Conservation (phyloP, 768 basidiomycete genomes). For the Pholiota molesta region DNA sequence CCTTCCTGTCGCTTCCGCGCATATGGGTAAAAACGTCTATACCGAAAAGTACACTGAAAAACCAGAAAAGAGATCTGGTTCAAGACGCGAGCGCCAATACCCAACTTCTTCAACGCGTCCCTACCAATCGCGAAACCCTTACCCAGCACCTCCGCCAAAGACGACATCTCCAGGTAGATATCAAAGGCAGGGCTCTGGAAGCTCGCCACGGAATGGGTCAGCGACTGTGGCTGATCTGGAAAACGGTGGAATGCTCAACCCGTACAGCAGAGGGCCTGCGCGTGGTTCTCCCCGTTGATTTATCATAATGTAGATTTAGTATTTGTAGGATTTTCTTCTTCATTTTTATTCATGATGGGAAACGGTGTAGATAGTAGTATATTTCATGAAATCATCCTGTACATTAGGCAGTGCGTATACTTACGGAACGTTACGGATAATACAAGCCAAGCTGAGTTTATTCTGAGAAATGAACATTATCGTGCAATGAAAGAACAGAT, state of each 20-base stretch:
- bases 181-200: conserved; percentile 35
- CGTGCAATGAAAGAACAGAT: neutral
- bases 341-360: conserved; percentile 22
- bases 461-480: neutral
- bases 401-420: conserved; percentile 5
- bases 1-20: conserved; percentile 34
- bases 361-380: conserved; percentile 16
- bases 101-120: conserved; percentile 18
- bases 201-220: conserved; percentile 35
- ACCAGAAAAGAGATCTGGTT: conserved; percentile 29
- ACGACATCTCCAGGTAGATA: conserved; percentile 23
- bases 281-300: conserved; percentile 21
- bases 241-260: conserved; percentile 46
- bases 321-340: conserved; percentile 19
- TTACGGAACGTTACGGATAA: neutral
- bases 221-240: conserved; percentile 36
- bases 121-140: conserved; percentile 21
- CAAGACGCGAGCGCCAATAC: conserved; percentile 25
- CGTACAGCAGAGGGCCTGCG: conserved; percentile 29
- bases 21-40: conserved; percentile 21
- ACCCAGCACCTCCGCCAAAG: conserved; percentile 19
- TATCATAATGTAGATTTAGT: conserved; percentile 11
- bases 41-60: conserved; percentile 26
- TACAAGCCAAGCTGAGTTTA: neutral
- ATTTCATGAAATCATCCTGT: conserved; percentile 4